Evolutionary conservation across 768 basidiomycete genomes (phyloP), one percentile per base, ranked within the genome.

Genomic region (Mycena capillaripes): DNA sequence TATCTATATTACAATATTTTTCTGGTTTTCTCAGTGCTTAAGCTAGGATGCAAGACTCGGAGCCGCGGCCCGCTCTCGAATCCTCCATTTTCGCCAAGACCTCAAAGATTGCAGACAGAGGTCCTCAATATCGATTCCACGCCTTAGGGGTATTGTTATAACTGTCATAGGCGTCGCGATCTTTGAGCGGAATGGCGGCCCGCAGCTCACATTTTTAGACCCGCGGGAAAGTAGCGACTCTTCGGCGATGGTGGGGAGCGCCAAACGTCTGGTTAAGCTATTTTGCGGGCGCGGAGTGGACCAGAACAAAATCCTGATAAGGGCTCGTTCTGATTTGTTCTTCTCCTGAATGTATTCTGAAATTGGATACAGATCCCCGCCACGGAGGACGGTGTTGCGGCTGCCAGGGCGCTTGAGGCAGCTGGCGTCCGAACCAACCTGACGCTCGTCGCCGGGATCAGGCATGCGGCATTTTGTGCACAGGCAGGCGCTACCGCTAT

Each of bases 391-490:
- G 91, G 91, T 19, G 83, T 91, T 16, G 62, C 69, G 29, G 90
- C 91, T 8, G 85, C 89, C 0, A 78, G 76, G 29, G 74, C 77
- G 59, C 84, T 91, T 14, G 78, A 81, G 40, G 78, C 25, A 75
- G 76, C 53, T 57, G 76, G 77, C n/a, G 86, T 91, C 34, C 80
- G 84, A 25, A 86, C 86, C 25, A 89, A 91, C 77, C 78, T 92
- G 44, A 83, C 82, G 44, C 75, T 87, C 55, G 90, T 91, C n/a
- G 84, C 88, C 5, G 83, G 81, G 56, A 80, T 91, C n/a, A 75
- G 82, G 36, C 91, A 92, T 69, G 89, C 88, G 7, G 82, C 82
- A n/a, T 83, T 84, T 4, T 92, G 91, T 69, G 85, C 86, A 30
- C 88, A 88, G 74, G 85, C 90, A 9, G 84, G 85, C 3, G 86